Conservation (phyloP, 805 yeast species). For the Saccharomyces kudriavzevii region DNA sequence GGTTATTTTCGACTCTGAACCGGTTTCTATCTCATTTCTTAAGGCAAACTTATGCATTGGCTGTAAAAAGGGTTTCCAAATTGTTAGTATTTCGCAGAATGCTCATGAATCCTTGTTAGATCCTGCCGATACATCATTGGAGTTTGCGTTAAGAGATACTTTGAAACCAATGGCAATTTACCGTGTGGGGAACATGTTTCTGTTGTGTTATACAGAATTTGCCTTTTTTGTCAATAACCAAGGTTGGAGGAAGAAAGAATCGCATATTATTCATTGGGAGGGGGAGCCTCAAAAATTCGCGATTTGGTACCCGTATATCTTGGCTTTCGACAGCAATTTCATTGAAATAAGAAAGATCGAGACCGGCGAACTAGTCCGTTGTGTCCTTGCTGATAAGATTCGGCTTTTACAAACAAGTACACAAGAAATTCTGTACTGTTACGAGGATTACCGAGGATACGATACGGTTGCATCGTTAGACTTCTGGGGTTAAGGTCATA, state of each 20-base stretch:
- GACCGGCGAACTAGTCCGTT: slow-evolving; percentile 73
- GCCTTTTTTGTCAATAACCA: slow-evolving; percentile 90
- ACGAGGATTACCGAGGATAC: slow-evolving; percentile 81
- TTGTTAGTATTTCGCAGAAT: slow-evolving; percentile 75
- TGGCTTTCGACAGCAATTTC: slow-evolving; percentile 84
- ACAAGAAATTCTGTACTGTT: slow-evolving; percentile 87
- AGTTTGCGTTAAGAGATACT: slow-evolving; percentile 66
- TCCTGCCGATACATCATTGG: slow-evolving; percentile 97
- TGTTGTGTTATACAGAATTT: slow-evolving; percentile 84
- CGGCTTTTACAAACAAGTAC: slow-evolving; percentile 82
- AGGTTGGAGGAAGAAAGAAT: slow-evolving; percentile 93
- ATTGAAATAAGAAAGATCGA: slow-evolving; percentile 91
- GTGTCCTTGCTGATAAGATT: slow-evolving; percentile 88
- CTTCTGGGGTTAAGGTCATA: slow-evolving; percentile 55
- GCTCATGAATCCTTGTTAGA: slow-evolving; percentile 84
- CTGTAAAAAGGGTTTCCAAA: slow-evolving; percentile 93
- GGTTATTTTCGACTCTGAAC: slow-evolving; percentile 77
- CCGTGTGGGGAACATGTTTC: slow-evolving; percentile 78
- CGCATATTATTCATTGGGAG: slow-evolving; percentile 95
- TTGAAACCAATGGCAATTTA: slow-evolving; percentile 88
- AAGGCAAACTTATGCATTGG: slow-evolving; percentile 89
- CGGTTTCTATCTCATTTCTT: slow-evolving; percentile 83
- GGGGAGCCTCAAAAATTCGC: slow-evolving; percentile 91
- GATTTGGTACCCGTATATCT: slow-evolving; percentile 83
- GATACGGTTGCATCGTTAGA: slow-evolving; percentile 90